Evolutionary conservation across 2,329 filamentous ascomycete genomes (phyloP), one percentile per base, ranked within the genome.

Genomic region (Myrmaecium sp.): DNA sequence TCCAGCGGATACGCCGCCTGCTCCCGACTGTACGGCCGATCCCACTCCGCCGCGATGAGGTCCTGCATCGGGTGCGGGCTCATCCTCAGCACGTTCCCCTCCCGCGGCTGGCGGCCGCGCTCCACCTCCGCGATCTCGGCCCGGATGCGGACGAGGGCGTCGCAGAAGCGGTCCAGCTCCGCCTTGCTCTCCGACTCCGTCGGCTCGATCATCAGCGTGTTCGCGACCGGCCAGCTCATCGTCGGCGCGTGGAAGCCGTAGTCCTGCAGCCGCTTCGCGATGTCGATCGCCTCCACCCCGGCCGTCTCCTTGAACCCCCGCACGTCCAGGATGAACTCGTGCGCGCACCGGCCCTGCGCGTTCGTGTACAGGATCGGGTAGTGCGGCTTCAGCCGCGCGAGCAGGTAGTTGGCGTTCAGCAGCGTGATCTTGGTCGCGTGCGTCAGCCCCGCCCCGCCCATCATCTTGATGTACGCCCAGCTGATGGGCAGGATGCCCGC

Each of bases 181-280:
- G 76, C 76, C 51, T 89, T 84, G 54, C 70, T 80, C 61, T 95
- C 86, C 9, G 76, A 84, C 57, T 94, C 86, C 0, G 86, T 95
- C 2, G 86, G 86, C 60, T 95, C 86, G 38, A 95, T 92, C 86
- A 95, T 95, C 23, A 95, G 69, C 1, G 86, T 94, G 56, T 91
- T 91, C 27, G 81, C 69, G 2, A 95, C 83, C 2, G 86, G 86
- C 80, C 81, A 94, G 49, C 74, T 83, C 86, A 95, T 94, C 28
- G 86, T 95, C 0, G 86, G 86, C 1, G 84, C 80, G 54, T 95
- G 86, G 69, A 95, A 95, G 21, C 86, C 86, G 49, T 92, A 95
- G 49, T 95, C 86, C 55, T 94, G 84, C 12, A 95, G 70, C 35
- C 86, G 80, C 65, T 95, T 95, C 44, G 86, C 86, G 37, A 95